phyloP scores from a whole-genome alignment of 768 basidiomycete genomes.

The Kwoniella dejecticola region DNA sequence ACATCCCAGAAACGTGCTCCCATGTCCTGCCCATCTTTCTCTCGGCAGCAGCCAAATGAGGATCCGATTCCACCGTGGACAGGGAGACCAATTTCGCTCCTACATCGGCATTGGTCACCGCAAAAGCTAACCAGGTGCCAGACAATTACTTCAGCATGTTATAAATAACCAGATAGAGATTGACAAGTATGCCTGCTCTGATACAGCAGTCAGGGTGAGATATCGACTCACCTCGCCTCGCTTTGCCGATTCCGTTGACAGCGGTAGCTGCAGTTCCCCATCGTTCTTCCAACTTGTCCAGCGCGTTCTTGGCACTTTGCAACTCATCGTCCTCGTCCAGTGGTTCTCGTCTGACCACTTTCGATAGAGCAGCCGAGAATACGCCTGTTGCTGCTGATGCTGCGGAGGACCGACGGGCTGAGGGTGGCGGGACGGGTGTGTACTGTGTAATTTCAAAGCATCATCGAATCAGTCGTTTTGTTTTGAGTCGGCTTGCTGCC shows the following conservation, averaged over 20 bases:
- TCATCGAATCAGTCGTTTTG: too few relatives aligned
- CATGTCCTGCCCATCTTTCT: constrained; percentile 78
- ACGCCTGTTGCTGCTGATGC: constrained; percentile 42
- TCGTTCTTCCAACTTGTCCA: constrained; percentile 86
- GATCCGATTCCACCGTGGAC: constrained; percentile 84
- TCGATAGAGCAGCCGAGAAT: constrained; percentile 46
- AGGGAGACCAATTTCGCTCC: constrained; percentile 90
- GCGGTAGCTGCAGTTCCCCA: constrained; percentile 92
- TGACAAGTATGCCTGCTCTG: too few relatives aligned
- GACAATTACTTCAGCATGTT: not conserved
- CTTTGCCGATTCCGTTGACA: constrained; percentile 78
- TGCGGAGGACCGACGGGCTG: constrained; percentile 30
- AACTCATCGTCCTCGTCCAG: constrained; percentile 95
- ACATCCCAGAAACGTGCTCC: constrained; percentile 84
- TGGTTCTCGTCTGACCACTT: constrained; percentile 62
- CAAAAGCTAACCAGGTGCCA: constrained; percentile 63
- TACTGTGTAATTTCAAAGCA: constrained; percentile 53
- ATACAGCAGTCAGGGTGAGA: too few relatives aligned
- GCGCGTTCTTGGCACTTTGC: constrained; percentile 81
- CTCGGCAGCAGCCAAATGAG: constrained; percentile 77
- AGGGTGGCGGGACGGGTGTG: constrained; percentile 47
- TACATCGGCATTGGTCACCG: constrained; percentile 78
- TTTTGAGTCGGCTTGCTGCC: too few relatives aligned
- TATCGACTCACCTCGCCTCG: constrained; percentile 70
- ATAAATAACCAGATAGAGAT: not conserved